Conservation (phyloP, 805 yeast species). For the Kuraishia piskuri region DNA sequence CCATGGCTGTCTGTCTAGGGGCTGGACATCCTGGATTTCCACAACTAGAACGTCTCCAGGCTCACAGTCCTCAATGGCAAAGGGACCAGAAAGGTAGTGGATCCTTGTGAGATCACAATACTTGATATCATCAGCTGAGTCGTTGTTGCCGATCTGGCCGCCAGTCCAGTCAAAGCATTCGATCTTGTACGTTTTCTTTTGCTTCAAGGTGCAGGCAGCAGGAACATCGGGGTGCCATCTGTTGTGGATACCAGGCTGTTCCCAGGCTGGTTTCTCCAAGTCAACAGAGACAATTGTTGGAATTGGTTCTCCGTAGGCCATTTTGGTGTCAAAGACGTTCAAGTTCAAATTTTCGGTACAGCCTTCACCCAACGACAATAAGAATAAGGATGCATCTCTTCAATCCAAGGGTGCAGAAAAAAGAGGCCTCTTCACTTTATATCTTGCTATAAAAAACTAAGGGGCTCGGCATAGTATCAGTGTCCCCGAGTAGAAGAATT, state of each 20-base stretch:
- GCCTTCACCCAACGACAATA: neutral
- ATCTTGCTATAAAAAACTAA: neutral
- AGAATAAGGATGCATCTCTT: neutral
- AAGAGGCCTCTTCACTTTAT: neutral
- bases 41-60: constrained; percentile 42
- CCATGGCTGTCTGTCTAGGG: constrained; percentile 44
- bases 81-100: constrained; percentile 43
- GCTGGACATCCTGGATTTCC: constrained; percentile 43
- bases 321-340: neutral
- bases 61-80: constrained; percentile 33
- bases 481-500: neutral
- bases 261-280: constrained; percentile 33
- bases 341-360: neutral
- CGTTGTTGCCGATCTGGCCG: constrained; percentile 37
- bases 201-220: constrained; percentile 27
- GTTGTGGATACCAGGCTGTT: constrained; percentile 39
- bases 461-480: neutral
- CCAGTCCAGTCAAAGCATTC: constrained; percentile 52
- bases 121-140: constrained; percentile 38
- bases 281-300: constrained; percentile 32
- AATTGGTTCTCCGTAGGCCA: constrained; percentile 3
- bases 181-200: constrained; percentile 34
- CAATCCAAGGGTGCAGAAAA: no score
- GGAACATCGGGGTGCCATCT: constrained; percentile 50
- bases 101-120: constrained; percentile 34